Base-by-base conservation (phyloP, 179 eudicot species). In the Amaranthus tricolor region DNA sequence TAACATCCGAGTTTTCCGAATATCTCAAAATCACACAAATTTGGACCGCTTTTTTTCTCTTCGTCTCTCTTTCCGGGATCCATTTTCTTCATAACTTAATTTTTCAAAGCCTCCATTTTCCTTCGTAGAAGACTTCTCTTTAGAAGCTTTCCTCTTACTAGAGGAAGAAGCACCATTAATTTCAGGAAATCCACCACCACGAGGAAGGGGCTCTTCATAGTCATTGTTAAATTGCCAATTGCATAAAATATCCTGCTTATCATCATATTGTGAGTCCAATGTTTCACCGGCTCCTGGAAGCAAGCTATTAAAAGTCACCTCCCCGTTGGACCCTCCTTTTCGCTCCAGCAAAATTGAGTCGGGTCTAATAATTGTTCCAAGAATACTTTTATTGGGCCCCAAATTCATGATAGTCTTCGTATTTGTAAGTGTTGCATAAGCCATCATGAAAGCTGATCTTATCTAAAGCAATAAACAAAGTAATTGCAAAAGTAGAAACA, bases 401-500 rank as follows among this genome's bases (percentile, higher is more conserved):
- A 95, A 86, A 62, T 84, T 76, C 80, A 86, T 78, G 65, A 95
- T 88, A 77, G 86, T 79, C 82, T 89, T 93, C 17, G 88, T 75
- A 79, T 93, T 88, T 52, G 98, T 95, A 68, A 95, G 78, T 9
- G 91, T 84, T 0, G 98, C 83, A 78, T 82, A 86, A 31, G 97
- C 99, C 96, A 89, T 89, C 79, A 89, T 82, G 79, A 95, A 95
- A 21, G 99, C 99, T 61, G 98, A 95, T 83, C 83, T 79, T 75
- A 91, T 88, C 99, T 94, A 89, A 77, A 78, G 68, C 61, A 81
- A 9, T 51, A 74, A 60, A 59, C 66, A 68, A 40, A 44, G 7
- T 45, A 51, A 43, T 48, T 52, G 52, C 44, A 51, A 14, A 17
- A 40, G 72, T 65, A 71, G 50, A 16, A 50, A 69, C 45, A 59